Evolutionary conservation across 1,139 yeast species (phyloP), one percentile per base, ranked within the genome.

Genomic region (Nakaseomyces glabratus): DNA sequence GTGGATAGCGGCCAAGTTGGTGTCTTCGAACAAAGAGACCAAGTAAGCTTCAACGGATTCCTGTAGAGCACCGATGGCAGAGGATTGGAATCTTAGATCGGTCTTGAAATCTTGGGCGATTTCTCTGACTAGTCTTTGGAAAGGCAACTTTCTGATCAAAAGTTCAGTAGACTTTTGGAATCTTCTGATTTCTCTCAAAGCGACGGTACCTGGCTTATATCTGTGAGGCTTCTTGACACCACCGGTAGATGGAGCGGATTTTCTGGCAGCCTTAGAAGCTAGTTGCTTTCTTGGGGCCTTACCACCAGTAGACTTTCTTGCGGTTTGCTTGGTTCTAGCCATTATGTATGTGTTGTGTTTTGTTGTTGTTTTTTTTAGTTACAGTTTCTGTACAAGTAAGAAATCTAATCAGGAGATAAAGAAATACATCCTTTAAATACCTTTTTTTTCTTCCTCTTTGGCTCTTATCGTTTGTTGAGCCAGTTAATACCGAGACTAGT

Each of bases 141-240:
- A 86, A 49, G 97, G 97, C 58, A 88, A 77, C 73, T 88, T 86
- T 79, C 97, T 85, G 70, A 88, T 86, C 65, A 88, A 77, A 44
- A 88, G 74, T 69, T 88, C 97, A 60, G 96, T 88, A 49, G 95
- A 82, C 71, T 88, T 88, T 74, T 88, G 96, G 78, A 88, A 88
- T 74, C 96, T 85, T 81, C 96, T 85, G 63, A 88, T 88, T 75
- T 88, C 97, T 82, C 96, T 88, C 65, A 88, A 82, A 59, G 97
- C 97, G 62, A 88, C 96, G 62, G 96, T 88, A 86, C 97, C 97
- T 67, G 97, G 97, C 90, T 86, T 88, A 74, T 86, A 88, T 82
- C 97, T 85, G 85, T 88, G 97, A 55, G 96, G 96, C 76, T 88
- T 88, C 88, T 88, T 88, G 65, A 88, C 96, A 80, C 96, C 97